Evolutionary conservation across 2,329 filamentous ascomycete species (phyloP).

Genomic region (Penicillium sp.): DNA sequence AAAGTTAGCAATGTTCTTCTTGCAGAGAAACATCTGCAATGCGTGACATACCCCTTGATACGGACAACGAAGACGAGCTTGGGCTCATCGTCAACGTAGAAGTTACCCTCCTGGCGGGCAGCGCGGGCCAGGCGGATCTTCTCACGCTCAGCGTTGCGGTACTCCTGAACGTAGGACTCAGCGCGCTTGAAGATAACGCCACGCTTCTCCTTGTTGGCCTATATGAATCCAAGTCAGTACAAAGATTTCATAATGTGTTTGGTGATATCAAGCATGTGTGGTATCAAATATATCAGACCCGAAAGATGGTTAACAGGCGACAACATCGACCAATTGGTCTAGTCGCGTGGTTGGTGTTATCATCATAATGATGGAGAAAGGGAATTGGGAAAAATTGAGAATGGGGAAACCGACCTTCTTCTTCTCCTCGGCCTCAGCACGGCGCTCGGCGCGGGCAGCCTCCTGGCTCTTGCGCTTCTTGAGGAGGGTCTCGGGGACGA

Average conservation of each 20-base stretch:
- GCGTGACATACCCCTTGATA: constrained; percentile 84
- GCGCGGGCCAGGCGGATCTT: constrained; percentile 90
- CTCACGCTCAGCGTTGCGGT: constrained; percentile 97
- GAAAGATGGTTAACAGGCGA: constrained; percentile 64
- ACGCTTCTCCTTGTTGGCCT: constrained; percentile 99
- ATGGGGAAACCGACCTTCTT: constrained; percentile 73
- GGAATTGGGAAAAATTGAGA: constrained; percentile 17
- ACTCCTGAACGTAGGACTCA: constrained; percentile 99
- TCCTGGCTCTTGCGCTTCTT: constrained; percentile 99
- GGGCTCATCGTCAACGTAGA: constrained; percentile 91
- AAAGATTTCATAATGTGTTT: constrained; percentile 11
- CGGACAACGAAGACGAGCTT: constrained; percentile 98
- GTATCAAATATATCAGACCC: constrained; percentile 69
- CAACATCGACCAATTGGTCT: constrained; percentile 92
- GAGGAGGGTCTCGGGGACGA: constrained; percentile 98
- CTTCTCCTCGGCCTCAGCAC: constrained; percentile 77
- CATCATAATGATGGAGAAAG: constrained; percentile 64
- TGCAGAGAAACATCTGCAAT: background rate
- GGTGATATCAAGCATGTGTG: constrained; percentile 12
- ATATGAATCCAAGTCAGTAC: constrained; percentile 32
- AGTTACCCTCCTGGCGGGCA: constrained; percentile 87
- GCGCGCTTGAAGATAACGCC: constrained; percentile 99
- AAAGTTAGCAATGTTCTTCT: constrained; percentile 7
- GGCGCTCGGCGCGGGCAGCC: constrained; percentile 92
- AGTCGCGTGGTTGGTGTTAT: constrained; percentile 83